These are phyloP conservation scores for Abelmoschus esculentus DNA, from an alignment of 345 rosid species.

Conservation along the genomic window DNA sequence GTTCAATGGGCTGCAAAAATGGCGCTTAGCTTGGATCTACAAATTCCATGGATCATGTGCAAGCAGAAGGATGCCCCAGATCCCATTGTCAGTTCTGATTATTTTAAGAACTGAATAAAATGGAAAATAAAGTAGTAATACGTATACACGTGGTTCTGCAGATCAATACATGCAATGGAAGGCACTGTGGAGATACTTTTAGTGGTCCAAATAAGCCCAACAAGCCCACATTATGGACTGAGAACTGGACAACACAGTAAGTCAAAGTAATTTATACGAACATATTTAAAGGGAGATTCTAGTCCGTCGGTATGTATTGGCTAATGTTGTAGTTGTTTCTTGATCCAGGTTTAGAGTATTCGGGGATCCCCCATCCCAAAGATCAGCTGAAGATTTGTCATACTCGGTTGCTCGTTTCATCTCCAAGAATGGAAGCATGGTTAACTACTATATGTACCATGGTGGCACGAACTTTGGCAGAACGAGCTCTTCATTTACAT, in stretches of 20 bases:
- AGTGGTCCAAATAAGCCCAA: slow-evolving; percentile 67
- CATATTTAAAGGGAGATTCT: too few relatives aligned
- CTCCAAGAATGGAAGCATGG: slow-evolving; percentile 71
- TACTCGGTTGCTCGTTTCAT: slow-evolving; percentile 73
- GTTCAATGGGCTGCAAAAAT: slow-evolving; percentile 66
- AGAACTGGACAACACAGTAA: slow-evolving; percentile 97
- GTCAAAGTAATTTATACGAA: slow-evolving; percentile 11
- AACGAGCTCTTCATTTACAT: slow-evolving; percentile 66
- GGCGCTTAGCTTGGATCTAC: slow-evolving; percentile 40
- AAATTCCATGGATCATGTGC: slow-evolving; percentile 96
- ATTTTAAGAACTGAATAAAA: neutral
- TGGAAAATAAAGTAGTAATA: neutral
- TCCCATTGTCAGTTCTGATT: slow-evolving; percentile 42
- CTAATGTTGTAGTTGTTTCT: neutral
- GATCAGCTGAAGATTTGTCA: slow-evolving; percentile 78
- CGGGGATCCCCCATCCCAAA: slow-evolving; percentile 71
- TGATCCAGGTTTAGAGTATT: slow-evolving; percentile 48
- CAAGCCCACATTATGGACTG: slow-evolving; percentile 90
- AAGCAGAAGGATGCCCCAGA: slow-evolving; percentile 83
- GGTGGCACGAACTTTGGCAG: slow-evolving; percentile 92
- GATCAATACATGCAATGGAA: slow-evolving; percentile 96
- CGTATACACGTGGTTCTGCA: slow-evolving; percentile 10
- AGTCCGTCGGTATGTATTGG: neutral
- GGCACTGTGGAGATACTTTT: slow-evolving; percentile 95
- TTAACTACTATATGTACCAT: slow-evolving; percentile 92